Conservation (phyloP, 495 filamentous ascomycete species). For the Oidiodendron maius region DNA sequence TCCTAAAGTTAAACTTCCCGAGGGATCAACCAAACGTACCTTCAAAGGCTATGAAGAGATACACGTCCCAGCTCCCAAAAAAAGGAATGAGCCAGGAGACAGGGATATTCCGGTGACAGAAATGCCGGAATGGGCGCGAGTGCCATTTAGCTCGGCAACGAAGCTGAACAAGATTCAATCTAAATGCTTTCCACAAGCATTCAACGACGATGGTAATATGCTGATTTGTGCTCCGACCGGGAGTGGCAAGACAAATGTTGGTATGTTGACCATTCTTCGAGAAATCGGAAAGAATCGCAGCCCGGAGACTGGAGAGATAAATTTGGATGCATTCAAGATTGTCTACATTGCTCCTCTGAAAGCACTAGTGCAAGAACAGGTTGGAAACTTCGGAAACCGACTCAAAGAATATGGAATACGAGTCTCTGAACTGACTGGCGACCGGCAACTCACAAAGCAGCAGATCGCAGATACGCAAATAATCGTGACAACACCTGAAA, state of each 20-base stretch:
- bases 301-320: constrained; percentile 77
- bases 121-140: constrained; percentile 85
- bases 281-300: constrained; percentile 96
- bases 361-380: constrained; percentile 92
- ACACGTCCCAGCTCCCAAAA: constrained; percentile 87
- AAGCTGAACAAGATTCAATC: constrained; percentile 95
- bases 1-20: constrained; percentile 87
- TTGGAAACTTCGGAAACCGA: constrained; percentile 91
- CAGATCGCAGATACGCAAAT: constrained; percentile 97
- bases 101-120: constrained; percentile 74
- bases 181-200: constrained; percentile 83
- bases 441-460: constrained; percentile 97
- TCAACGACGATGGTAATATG: constrained; percentile 94
- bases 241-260: constrained; percentile 98
- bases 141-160: constrained; percentile 69
- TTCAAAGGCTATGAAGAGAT: constrained; percentile 99
- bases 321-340: constrained; percentile 95
- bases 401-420: constrained; percentile 86
- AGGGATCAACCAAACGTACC: constrained; percentile 87
- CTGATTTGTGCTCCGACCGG: constrained; percentile 96
- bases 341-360: constrained; percentile 94
- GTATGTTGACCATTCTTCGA: constrained; percentile 92
- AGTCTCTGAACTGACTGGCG: constrained; percentile 91
- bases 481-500: constrained; percentile 97
- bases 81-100: constrained; percentile 73